phyloP scores from a whole-genome alignment of 75 land plant genomes.

The Cunninghamia lanceolata region DNA sequence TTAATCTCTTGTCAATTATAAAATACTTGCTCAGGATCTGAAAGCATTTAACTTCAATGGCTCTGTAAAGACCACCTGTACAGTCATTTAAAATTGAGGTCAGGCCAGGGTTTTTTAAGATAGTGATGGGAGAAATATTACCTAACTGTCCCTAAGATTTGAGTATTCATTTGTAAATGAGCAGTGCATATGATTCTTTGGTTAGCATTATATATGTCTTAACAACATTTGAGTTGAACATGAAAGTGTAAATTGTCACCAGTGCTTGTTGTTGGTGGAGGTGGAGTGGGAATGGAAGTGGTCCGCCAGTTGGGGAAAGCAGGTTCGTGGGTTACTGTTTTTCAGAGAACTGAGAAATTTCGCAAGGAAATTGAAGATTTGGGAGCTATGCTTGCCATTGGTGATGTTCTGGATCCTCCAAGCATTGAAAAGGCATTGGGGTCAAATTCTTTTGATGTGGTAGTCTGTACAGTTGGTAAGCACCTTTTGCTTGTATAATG shows the following conservation, averaged over 20 bases:
- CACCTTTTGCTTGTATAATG: background rate
- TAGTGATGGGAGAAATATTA: background rate
- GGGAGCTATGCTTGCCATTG: constrained; percentile 53
- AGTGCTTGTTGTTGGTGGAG: constrained; percentile 61
- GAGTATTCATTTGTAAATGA: background rate
- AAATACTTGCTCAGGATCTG: background rate
- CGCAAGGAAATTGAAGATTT: constrained; percentile 46
- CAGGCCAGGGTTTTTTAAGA: background rate
- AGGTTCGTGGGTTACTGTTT: constrained; percentile 56
- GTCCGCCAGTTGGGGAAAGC: constrained; percentile 36
- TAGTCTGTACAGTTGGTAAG: constrained; percentile 59
- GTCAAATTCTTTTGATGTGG: constrained; percentile 47
- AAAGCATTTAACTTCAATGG: background rate
- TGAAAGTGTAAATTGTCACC: background rate
- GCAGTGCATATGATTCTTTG: background rate
- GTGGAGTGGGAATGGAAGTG: constrained; percentile 53
- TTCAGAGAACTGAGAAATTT: constrained; percentile 49
- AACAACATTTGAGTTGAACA: background rate
- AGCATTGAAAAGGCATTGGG: constrained; percentile 41
- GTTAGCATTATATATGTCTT: background rate
- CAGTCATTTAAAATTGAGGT: background rate
- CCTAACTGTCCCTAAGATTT: background rate
- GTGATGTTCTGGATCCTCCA: constrained; percentile 42
- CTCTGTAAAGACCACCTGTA: background rate
- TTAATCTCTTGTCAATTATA: constrained; percentile 4